These are phyloP conservation scores for Hymenoscyphus salicellus DNA, from an alignment of 2,329 filamentous ascomycete genomes.

Conservation along the genomic window DNA sequence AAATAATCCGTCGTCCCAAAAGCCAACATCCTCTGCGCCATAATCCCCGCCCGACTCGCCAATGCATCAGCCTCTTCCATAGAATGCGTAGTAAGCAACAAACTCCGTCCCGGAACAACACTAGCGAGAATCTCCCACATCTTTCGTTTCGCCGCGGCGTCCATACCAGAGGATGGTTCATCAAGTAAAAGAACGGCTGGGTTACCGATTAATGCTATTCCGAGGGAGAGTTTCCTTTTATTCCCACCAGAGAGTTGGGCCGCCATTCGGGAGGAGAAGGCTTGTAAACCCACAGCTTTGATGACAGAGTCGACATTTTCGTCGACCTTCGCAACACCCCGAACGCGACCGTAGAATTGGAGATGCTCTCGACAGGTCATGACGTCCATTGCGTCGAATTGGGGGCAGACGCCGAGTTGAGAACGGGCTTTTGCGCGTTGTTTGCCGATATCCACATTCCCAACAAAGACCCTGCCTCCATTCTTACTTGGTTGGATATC, in stretches of 20 bases:
- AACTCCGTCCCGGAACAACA: conserved; percentile 72
- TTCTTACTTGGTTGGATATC: conserved; percentile 68
- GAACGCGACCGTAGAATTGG: conserved; percentile 79
- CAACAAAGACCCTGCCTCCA: conserved; percentile 73
- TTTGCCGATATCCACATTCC: conserved; percentile 70
- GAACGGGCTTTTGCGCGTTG: conserved; percentile 69
- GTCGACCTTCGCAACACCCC: conserved; percentile 71
- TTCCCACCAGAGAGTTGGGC: conserved; percentile 82
- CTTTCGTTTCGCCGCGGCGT: conserved; percentile 83
- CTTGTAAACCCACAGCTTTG: conserved; percentile 72
- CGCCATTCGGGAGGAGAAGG: conserved; percentile 72
- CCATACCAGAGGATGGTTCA: conserved; percentile 84
- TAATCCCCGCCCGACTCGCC: conserved; percentile 78
- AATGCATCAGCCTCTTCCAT: conserved; percentile 96
- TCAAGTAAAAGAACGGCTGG: conserved; percentile 83
- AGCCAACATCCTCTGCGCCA: conserved; percentile 82
- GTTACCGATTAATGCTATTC: conserved; percentile 90
- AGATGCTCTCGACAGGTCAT: conserved; percentile 90
- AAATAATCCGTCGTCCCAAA: conserved; percentile 73
- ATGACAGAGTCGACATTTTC: conserved; percentile 77
- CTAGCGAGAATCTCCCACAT: conserved; percentile 86
- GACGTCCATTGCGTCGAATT: conserved; percentile 81
- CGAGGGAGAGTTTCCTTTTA: conserved; percentile 86
- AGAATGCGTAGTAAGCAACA: conserved; percentile 85
- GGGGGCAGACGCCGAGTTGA: conserved; percentile 87